Base-by-base conservation (phyloP, 2,329 filamentous ascomycete genomes). In the Aquanectria penicillioides region DNA sequence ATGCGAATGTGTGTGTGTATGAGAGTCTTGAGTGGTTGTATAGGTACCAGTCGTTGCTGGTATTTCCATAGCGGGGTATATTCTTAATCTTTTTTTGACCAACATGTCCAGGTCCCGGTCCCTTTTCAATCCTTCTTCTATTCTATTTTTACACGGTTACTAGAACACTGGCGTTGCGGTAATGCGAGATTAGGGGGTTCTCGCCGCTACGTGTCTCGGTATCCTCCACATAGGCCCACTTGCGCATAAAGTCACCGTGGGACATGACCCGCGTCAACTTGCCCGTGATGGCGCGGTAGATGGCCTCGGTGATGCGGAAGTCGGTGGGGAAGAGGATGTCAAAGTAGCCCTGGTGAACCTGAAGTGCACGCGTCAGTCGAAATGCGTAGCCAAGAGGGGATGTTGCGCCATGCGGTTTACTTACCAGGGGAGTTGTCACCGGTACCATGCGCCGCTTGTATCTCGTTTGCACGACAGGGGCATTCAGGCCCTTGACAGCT, bases 281-380 rank as follows among this genome's bases (percentile, higher is more conserved):
- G 26, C 94, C 94, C 0, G 95, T 99, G 69, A 98, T 88, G 61
- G 93, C 93, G 54, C 92, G 89, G 78, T 99, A 99, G 68, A 98
- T 88, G 69, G 93, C 89, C 77, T 98, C 93, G 77, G 95, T 90
- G 66, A 97, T 89, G 62, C 86, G 83, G 74, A 99, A 99, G 77
- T 99, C 91, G 10, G 95, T 99, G 0, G 95, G 95, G 79, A 99
- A 99, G 73, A 99, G 89, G 69, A 99, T 97, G 74, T 99, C 96
- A 73, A 99, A 99, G 78, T 97, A 98, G 40, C 95, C 96, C 80
- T 99, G 96, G 75, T 98, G 94, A 43, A 97, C 92, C 92, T 96
- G 11, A 1, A 17, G 3, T 34, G 10, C n/a, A 33, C 10, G 11
- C 37, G 41, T 69, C 38, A 66, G 59, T 52, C 18, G 28, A n/a